Conservation (phyloP, 2,329 filamentous ascomycete species). For the Neurospora sp. region DNA sequence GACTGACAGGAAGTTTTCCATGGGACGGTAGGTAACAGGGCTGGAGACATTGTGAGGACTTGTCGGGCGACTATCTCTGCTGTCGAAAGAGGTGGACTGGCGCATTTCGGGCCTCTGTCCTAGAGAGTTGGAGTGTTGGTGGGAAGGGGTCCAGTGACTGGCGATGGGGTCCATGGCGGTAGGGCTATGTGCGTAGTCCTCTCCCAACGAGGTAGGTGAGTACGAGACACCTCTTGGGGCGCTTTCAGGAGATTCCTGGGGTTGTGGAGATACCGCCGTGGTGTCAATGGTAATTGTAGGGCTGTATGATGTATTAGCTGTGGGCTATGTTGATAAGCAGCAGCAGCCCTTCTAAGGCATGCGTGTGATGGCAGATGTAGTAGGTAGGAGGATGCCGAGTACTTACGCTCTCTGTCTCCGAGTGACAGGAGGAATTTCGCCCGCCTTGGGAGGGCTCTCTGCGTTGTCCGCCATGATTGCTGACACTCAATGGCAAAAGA, state of each 20-base stretch:
- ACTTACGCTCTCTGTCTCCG: background rate
- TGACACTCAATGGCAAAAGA: background rate
- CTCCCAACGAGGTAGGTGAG: constrained; percentile 27
- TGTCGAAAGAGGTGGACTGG: constrained; percentile 53
- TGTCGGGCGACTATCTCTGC: constrained; percentile 54
- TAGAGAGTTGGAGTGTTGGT: constrained; percentile 19
- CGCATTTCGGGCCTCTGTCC: constrained; percentile 34
- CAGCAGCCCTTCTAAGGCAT: background rate
- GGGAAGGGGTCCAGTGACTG: constrained; percentile 18
- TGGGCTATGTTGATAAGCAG: background rate
- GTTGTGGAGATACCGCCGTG: constrained; percentile 25
- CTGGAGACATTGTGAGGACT: constrained; percentile 65
- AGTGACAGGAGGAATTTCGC: background rate
- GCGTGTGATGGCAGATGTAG: background rate
- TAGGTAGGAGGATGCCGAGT: background rate
- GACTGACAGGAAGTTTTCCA: constrained; percentile 53
- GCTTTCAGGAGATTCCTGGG: constrained; percentile 24
- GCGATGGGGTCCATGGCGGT: constrained; percentile 25
- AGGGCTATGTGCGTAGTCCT: constrained; percentile 30
- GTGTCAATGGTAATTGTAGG: constrained; percentile 48
- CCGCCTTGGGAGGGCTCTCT: background rate
- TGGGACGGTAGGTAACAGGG: constrained; percentile 36
- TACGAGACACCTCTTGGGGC: constrained; percentile 15
- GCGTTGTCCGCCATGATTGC: background rate
- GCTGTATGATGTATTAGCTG: constrained; percentile 20